A percentile compares a stretch with the other conserved stretches of the same genome.
phyloP scores from a whole-genome alignment of 352 stramenopile species.

The Paralagenidium karlingii region DNA sequence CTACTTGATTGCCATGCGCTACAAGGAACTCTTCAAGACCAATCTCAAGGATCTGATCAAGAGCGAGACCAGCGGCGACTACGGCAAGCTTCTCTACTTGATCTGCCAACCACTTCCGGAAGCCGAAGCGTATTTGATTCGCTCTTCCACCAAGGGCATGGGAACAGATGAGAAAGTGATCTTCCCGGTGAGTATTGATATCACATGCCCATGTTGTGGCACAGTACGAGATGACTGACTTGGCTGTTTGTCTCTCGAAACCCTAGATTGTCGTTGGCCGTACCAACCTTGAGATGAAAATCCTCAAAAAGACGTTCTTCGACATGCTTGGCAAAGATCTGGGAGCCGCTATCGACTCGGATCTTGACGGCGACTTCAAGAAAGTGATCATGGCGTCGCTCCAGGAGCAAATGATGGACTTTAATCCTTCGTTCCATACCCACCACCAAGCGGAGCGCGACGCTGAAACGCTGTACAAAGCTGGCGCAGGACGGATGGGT shows the following conservation, averaged over 20 bases:
- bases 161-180: conserved; percentile 65
- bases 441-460: conserved; percentile 32
- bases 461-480: conserved; percentile 51
- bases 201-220: not conserved
- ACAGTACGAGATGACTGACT: not conserved
- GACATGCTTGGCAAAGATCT: conserved; percentile 67
- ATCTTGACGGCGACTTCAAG: conserved; percentile 55
- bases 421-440: conserved; percentile 43
- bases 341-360: conserved; percentile 39
- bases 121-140: conserved; percentile 47
- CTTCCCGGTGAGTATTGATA: conserved; percentile 19
- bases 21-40: conserved; percentile 46
- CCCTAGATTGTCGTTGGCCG: conserved; percentile 48
- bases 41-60: conserved; percentile 44
- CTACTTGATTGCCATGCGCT: conserved; percentile 49
- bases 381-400: conserved; percentile 49
- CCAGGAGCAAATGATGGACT: conserved; percentile 24
- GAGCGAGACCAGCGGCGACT: conserved; percentile 48
- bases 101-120: conserved; percentile 41
- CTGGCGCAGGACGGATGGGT: conserved; percentile 55
- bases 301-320: conserved; percentile 66
- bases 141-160: conserved; percentile 43
- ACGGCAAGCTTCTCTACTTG: conserved; percentile 44
- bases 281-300: conserved; percentile 53
- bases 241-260: not conserved